Evolutionary conservation across 495 filamentous ascomycete genomes (phyloP).

Genomic region (Delitschia confertaspora): DNA sequence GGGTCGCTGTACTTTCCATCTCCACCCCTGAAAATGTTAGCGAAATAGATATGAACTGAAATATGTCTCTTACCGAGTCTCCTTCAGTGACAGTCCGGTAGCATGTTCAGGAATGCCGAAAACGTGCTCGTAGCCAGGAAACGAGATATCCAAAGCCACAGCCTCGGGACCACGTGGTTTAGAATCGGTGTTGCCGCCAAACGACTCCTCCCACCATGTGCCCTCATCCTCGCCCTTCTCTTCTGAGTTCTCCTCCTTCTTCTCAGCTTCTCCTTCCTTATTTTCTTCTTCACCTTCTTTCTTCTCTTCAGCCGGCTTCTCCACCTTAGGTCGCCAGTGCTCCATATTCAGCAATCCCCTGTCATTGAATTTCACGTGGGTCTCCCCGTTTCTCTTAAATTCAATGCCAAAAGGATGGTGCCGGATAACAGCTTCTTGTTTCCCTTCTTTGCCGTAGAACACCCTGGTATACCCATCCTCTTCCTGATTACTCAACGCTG

Average conservation of each 20-base stretch:
- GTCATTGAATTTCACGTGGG: conserved; percentile 83
- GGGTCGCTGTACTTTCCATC: conserved; percentile 77
- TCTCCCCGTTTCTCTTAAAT: conserved; percentile 71
- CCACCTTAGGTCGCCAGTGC: conserved; percentile 88
- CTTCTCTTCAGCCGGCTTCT: conserved; percentile 47
- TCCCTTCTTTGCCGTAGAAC: conserved; percentile 65
- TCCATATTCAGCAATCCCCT: conserved; percentile 82
- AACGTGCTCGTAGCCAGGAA: conserved; percentile 84
- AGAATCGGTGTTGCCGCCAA: conserved; percentile 86
- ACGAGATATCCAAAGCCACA: conserved; percentile 80
- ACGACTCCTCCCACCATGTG: conserved; percentile 96
- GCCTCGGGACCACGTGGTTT: conserved; percentile 89
- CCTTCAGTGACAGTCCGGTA: conserved; percentile 73
- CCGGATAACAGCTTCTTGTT: conserved; percentile 70
- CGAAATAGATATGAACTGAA: not conserved
- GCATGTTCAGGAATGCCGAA: conserved; percentile 94
- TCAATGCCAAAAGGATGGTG: conserved; percentile 76
- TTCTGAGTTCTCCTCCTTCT: conserved; percentile 37
- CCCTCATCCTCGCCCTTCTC: conserved; percentile 56
- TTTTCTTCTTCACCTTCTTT: conserved; percentile 33
- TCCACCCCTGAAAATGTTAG: conserved; percentile 48
- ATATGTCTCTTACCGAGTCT: conserved; percentile 67
- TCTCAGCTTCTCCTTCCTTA: conserved; percentile 43
- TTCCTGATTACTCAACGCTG: conserved; percentile 49
- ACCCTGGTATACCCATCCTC: conserved; percentile 64